Conservation (phyloP, 495 filamentous ascomycete species). For the Melanomma pulvis-pyrius region DNA sequence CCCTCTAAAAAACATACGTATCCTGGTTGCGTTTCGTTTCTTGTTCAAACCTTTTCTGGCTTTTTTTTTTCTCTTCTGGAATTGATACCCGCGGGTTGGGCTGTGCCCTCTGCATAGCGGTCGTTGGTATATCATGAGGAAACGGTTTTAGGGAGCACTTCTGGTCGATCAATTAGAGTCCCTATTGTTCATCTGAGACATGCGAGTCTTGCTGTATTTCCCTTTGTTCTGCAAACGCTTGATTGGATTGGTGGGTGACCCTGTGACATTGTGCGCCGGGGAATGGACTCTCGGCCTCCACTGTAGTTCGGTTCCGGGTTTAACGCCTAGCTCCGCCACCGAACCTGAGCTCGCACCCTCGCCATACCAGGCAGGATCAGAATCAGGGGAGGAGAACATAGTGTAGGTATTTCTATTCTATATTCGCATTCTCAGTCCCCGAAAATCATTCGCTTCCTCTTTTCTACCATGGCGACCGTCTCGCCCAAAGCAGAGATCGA, state of each 20-base stretch:
- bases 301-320: neutral
- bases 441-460: neutral
- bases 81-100: conserved; percentile 5
- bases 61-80: neutral
- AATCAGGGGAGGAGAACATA: no score
- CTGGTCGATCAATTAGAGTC: neutral
- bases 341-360: neutral
- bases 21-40: conserved; percentile 1
- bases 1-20: neutral
- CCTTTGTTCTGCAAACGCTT: neutral
- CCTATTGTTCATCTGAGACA: neutral
- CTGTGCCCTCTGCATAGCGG: neutral
- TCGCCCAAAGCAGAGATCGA: neutral
- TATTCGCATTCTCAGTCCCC: neutral
- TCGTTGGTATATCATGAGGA: neutral
- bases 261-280: neutral
- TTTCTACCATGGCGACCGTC: neutral
- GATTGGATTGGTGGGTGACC: neutral
- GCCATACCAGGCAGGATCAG: no score
- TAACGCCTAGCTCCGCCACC: neutral
- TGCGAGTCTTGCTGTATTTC: neutral
- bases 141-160: neutral
- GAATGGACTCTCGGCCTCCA: neutral
- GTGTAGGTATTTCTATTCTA: neutral
- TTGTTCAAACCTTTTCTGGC: neutral